Conservation (phyloP, 2,329 filamentous ascomycete species). For the Colletotrichum sp. region DNA sequence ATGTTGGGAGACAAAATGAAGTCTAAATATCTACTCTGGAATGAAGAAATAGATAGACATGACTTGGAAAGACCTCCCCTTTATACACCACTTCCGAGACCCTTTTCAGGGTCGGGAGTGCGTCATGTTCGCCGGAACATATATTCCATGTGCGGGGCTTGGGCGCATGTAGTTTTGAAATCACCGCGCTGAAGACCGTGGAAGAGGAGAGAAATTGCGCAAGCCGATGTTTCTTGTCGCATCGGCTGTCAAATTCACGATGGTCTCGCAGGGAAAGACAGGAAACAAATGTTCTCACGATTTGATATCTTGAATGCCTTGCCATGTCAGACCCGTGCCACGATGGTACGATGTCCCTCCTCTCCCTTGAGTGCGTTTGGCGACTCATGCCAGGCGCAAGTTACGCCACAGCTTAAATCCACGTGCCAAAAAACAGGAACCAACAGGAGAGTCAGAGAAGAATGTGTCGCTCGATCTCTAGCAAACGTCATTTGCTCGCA, state of each 20-base stretch:
- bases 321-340: background rate
- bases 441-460: background rate
- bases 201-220: background rate
- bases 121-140: background rate
- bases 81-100: background rate
- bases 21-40: background rate
- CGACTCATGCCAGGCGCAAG: background rate
- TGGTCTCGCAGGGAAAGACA: background rate
- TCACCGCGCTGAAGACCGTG: background rate
- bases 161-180: background rate
- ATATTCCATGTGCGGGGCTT: background rate
- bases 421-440: background rate
- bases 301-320: background rate
- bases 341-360: background rate
- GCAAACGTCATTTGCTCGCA: background rate
- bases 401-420: background rate
- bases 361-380: background rate
- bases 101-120: background rate
- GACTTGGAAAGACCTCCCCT: background rate
- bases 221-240: background rate
- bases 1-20: background rate
- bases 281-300: background rate
- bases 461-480: background rate
- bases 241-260: background rate
- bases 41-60: background rate